phyloP scores from a whole-genome alignment of 2,329 filamentous ascomycete species.

The Fusarium tuaranense region DNA sequence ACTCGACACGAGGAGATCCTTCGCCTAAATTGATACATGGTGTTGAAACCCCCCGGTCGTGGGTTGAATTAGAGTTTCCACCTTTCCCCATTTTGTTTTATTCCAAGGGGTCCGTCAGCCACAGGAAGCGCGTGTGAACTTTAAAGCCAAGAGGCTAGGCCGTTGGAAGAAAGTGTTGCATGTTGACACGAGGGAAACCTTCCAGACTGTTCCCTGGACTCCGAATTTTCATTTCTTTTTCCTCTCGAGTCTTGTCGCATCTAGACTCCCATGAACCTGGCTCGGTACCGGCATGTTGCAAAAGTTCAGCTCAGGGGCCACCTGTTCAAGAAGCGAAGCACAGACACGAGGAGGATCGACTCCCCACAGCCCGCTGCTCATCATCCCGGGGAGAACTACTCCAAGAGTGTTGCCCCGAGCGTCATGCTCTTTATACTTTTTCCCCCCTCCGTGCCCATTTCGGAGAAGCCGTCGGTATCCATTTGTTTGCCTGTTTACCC shows the following conservation, averaged over 20 bases:
- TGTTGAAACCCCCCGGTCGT: neutral
- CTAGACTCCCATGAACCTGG: neutral
- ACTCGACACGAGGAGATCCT: neutral
- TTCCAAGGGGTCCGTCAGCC: neutral
- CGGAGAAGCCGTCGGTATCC: neutral
- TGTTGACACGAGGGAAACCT: neutral
- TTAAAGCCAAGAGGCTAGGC: neutral
- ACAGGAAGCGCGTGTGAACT: neutral
- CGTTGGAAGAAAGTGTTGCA: neutral
- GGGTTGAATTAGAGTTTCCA: neutral
- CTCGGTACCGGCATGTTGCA: neutral
- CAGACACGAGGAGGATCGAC: neutral
- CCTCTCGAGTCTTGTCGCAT: neutral
- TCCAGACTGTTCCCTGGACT: neutral
- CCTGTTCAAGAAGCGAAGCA: neutral
- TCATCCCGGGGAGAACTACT: neutral
- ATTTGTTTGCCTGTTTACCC: neutral
- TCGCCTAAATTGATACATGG: neutral
- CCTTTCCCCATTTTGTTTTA: neutral
- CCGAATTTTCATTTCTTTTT: neutral
- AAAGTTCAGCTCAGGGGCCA: neutral
- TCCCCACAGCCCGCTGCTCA: neutral
- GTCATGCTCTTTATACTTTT: neutral
- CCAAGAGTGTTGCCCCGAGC: neutral
- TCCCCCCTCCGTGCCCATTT: neutral